Evolutionary conservation across 2,329 filamentous ascomycete species (phyloP).

Genomic region (Hypoxylon sp.): DNA sequence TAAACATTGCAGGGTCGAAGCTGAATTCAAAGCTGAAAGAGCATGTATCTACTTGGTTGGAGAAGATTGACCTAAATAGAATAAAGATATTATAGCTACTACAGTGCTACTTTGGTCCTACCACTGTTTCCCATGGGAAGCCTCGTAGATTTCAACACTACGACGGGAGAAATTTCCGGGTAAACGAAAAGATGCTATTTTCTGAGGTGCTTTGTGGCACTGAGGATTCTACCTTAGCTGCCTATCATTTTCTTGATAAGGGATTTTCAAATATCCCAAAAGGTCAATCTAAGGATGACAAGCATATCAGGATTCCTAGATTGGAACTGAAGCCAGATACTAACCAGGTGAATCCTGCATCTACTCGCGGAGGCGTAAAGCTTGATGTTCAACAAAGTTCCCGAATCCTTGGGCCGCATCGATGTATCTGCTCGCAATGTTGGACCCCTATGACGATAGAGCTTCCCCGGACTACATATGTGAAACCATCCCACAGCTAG

Average conservation of each 20-base stretch:
- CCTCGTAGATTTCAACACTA: not conserved
- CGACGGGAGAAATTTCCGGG: not conserved
- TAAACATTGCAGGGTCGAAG: constrained; percentile 6
- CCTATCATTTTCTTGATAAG: not conserved
- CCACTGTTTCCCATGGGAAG: not conserved
- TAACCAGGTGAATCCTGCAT: not conserved
- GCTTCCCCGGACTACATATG: not conserved
- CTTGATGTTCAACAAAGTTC: not conserved
- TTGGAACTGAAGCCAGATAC: not conserved
- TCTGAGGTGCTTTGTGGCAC: not conserved
- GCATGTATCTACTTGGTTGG: not conserved
- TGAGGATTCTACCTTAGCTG: not conserved
- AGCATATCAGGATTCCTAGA: not conserved
- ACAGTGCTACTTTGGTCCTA: not conserved
- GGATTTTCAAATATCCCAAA: not conserved
- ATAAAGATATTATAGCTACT: not conserved
- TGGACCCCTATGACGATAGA: constrained; percentile 13
- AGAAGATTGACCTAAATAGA: too few species aligned
- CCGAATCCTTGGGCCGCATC: not conserved
- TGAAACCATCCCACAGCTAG: constrained; percentile 16
- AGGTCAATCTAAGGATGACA: not conserved
- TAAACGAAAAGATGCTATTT: not conserved
- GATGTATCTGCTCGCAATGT: not conserved
- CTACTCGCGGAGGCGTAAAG: not conserved
- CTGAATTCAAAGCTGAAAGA: constrained; percentile 9